Percentiles rank a stretch among this genome's conserved stretches.
Conservation (phyloP, 805 yeast genomes). For the Vanderwaltozyma polyspora region DNA sequence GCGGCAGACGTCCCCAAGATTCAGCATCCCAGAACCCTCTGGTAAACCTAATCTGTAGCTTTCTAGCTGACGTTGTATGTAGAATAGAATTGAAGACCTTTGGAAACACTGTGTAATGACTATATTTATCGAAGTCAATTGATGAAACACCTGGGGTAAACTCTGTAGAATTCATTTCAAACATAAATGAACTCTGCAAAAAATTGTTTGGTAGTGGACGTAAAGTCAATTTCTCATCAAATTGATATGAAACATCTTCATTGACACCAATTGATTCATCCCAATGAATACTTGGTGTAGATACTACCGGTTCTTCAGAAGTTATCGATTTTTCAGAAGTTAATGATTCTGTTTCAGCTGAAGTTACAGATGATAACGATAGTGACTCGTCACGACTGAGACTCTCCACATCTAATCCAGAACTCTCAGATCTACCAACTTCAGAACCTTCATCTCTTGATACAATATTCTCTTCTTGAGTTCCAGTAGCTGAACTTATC, state of each 20-base stretch:
- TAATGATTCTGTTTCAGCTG: too few relatives aligned
- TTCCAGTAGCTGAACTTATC: not conserved
- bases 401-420: too few relatives aligned
- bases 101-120: slow-evolving; percentile 66
- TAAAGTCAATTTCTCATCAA: slow-evolving; percentile 49
- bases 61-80: slow-evolving; percentile 52
- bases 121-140: slow-evolving; percentile 15
- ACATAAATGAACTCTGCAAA: slow-evolving; percentile 59
- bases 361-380: not conserved
- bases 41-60: slow-evolving; percentile 74
- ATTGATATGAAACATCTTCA: slow-evolving; percentile 31
- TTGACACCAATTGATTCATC: slow-evolving; percentile 5
- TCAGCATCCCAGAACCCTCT: slow-evolving; percentile 95
- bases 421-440: not conserved
- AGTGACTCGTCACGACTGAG: too few relatives aligned
- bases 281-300: too few relatives aligned
- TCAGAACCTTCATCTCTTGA: not conserved
- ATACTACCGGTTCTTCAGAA: too few relatives aligned
- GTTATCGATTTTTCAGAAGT: not conserved
- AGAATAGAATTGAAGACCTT: slow-evolving; percentile 69
- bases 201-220: slow-evolving; percentile 67
- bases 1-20: slow-evolving; percentile 75
- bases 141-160: slow-evolving; percentile 20
- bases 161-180: slow-evolving; percentile 47
- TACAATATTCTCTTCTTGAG: not conserved